Percentiles rank a stretch among this genome's conserved stretches.
phyloP scores from a whole-genome alignment of 148 eudicot genomes.

The Hydrangea macrophylla region DNA sequence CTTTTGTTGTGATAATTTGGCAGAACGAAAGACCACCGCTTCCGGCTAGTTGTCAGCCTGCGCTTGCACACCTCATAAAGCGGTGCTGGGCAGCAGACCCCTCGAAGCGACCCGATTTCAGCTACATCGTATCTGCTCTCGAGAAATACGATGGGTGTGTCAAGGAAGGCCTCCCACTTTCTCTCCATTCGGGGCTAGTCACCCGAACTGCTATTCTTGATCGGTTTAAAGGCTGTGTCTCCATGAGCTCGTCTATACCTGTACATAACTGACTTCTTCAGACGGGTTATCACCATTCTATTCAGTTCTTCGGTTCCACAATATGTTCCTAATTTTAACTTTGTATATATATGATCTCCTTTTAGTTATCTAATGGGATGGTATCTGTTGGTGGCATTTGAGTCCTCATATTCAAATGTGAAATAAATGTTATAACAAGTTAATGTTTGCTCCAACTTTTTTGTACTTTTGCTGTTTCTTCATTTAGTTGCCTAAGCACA shows the following conservation, averaged over 20 bases:
- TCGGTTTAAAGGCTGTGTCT: conserved; percentile 71
- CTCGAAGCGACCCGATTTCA: conserved; percentile 88
- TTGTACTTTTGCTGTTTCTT: not conserved
- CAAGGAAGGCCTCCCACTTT: conserved; percentile 87
- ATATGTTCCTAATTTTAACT: not conserved
- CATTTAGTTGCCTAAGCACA: not conserved
- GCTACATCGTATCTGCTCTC: conserved; percentile 61
- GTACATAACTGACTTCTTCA: conserved; percentile 45
- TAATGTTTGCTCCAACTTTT: not conserved
- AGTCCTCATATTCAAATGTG: not conserved
- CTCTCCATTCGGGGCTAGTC: conserved; percentile 55
- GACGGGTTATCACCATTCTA: not conserved
- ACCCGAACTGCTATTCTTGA: conserved; percentile 46
- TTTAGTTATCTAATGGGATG: not conserved
- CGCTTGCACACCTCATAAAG: conserved; percentile 84
- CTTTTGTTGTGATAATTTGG: conserved; percentile 1
- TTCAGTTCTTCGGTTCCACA: not conserved
- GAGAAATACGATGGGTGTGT: conserved; percentile 83
- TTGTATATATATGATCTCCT: not conserved
- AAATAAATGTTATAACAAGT: not conserved
- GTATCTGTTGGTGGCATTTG: not conserved
- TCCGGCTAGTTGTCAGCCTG: conserved; percentile 93
- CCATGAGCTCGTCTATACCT: conserved; percentile 58
- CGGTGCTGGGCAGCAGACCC: conserved; percentile 89
- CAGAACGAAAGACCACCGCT: conserved; percentile 90